Evolutionary conservation across 805 yeast genomes (phyloP), one percentile per base, ranked within the genome.

Genomic region (Candida ipomoeae): DNA sequence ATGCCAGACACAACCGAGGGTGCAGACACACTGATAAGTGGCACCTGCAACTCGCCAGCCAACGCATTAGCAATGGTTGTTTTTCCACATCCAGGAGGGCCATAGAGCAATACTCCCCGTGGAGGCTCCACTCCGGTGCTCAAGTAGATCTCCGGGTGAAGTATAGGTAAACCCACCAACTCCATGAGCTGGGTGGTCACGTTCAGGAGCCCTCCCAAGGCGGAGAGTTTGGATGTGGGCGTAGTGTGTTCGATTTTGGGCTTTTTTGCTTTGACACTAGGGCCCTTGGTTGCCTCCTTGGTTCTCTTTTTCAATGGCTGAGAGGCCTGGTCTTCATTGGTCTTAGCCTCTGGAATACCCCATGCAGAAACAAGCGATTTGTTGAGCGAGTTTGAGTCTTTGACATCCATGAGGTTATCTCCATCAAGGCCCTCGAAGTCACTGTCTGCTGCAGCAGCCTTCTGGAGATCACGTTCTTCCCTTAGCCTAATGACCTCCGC

Each of bases 21-120:
- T 0, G 99, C 98, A 26, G 96, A 87, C 1, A 94, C 78, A 41
- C 87, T 85, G 15, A 94, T 82, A 63, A 94, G 94, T 0, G 98
- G 97, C 0, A 94, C 96, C 58, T 89, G 87, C 32, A 94, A 75
- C 62, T 92, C 96, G 29, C 96, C 96, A 1, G 99, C 99, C 20
- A 94, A 72, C 0, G 98, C 97, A 66, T 90, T 90, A 3, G 99
- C 99, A 48, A 94, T 84, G 40, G 96, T 85, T 0, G 99, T 94
- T 62, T 94, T 94, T 65, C 99, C 99, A 74, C 99, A 94, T 14
- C 99, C 99, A 1, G 98, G 99, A 0, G 99, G 99, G 0, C 99
- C 99, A 66, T 91, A 96, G n/a, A 94, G 69, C 31, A 94, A 66
- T 0, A 94, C 87, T 40, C 98, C 98, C 23, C 97, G 77, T 17